Evolutionary conservation across 768 basidiomycete genomes (phyloP), one percentile per base, ranked within the genome.

Genomic region (Psilocybe subaeruginosa): DNA sequence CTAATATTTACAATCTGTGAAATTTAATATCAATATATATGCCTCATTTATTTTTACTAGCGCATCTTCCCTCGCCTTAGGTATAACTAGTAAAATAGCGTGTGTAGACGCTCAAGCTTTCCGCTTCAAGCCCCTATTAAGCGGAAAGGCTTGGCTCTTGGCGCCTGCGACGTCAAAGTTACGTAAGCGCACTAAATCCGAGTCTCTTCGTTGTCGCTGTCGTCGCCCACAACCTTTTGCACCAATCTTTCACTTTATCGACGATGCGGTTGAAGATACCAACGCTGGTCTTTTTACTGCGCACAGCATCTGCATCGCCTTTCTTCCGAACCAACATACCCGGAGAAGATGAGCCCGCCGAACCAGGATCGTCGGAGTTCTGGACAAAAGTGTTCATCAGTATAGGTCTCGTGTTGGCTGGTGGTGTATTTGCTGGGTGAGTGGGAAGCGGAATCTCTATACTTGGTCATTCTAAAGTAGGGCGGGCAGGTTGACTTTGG

Each of bases 381-480:
- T 92, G 83, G 80, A 85, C 76, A 60, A 92, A 95, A 70, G 74
- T 97, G 31, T 62, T 82, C 17, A 74, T 94, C 54, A 91, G 90
- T 55, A 78, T 76, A 3, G 71, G 76, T 2, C 80, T 99, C 29
- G 95, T 99, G 6, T 75, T 99, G 1, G 77, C 85, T 0, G 96
- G 96, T 2, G 96, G 96, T 55, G 89, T 95, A 4, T 97, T 99
- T 71, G 93, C 96, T 11, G 96, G 96, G 95, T 92, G 60, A 54
- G 85, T 35, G 51, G 43, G 12, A 17, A 46, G 9, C 48, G 14
- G 48, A 19, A 46, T 8, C 37, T 17, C 37, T 64, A 12, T 17
- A 48, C 8, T 14, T 37, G n/a, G 29, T 23, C 23, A 0, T 23
- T 23, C 61, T 31, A 37, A 8, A 23, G 9, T 30, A 19, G 3